Evolutionary conservation across 2,329 filamentous ascomycete species (phyloP).

Genomic region (Penicillium oxalicum): DNA sequence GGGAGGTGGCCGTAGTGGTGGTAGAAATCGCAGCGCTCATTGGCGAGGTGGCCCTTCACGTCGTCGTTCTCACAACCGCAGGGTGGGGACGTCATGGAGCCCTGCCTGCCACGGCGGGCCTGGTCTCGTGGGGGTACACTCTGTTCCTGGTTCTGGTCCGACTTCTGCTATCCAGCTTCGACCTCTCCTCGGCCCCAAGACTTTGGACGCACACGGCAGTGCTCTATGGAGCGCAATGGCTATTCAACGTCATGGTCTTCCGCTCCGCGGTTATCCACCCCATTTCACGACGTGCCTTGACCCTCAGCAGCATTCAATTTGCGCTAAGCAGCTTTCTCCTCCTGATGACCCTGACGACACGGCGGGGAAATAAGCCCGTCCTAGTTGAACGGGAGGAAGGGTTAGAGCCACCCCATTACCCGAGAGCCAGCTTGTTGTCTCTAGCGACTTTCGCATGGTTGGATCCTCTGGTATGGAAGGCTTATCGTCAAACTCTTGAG

Average conservation of each 20-base stretch:
- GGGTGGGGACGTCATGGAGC: slow-evolving; percentile 55
- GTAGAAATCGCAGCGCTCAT: slow-evolving; percentile 71
- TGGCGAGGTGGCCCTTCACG: slow-evolving; percentile 64
- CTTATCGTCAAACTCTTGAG: slow-evolving; percentile 78
- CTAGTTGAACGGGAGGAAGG: slow-evolving; percentile 82
- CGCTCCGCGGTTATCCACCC: slow-evolving; percentile 80
- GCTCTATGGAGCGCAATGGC: slow-evolving; percentile 78
- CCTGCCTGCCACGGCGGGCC: slow-evolving; percentile 58
- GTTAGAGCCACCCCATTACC: slow-evolving; percentile 79
- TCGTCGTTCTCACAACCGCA: slow-evolving; percentile 56
- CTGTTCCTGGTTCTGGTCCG: slow-evolving; percentile 67
- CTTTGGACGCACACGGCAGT: slow-evolving; percentile 90
- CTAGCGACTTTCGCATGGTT: slow-evolving; percentile 86
- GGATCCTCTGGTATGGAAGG: slow-evolving; percentile 79
- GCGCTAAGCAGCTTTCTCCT: slow-evolving; percentile 67
- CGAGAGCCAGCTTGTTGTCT: slow-evolving; percentile 81
- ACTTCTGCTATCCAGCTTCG: slow-evolving; percentile 55
- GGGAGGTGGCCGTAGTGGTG: slow-evolving; percentile 62
- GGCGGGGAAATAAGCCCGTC: slow-evolving; percentile 88
- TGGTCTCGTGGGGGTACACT: slow-evolving; percentile 76
- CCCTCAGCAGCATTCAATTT: slow-evolving; percentile 68
- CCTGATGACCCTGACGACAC: slow-evolving; percentile 68
- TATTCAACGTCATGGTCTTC: slow-evolving; percentile 69
- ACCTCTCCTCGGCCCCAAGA: slow-evolving; percentile 62
- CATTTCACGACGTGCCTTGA: slow-evolving; percentile 55